phyloP scores from a whole-genome alignment of 2,329 filamentous ascomycete genomes.

The Zasmidium citrigriseum region DNA sequence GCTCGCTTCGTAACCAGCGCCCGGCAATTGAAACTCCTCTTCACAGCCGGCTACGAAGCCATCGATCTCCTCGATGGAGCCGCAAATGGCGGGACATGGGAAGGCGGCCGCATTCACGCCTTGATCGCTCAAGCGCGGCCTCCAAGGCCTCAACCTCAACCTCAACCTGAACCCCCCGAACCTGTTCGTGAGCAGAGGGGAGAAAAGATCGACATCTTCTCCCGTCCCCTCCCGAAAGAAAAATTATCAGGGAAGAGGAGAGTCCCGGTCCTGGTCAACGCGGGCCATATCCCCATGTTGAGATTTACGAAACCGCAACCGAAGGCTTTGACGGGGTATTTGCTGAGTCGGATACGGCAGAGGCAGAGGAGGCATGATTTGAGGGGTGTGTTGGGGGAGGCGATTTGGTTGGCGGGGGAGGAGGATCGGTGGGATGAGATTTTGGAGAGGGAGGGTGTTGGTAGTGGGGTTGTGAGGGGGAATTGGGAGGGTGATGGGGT shows the following conservation, averaged over 20 bases:
- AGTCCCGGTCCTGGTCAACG: constrained; percentile 60
- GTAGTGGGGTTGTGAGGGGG: constrained; percentile 8
- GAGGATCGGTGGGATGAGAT: constrained; percentile 54
- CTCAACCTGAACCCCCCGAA: too few species aligned
- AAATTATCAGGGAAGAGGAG: constrained; percentile 53
- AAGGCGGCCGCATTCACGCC: too few species aligned
- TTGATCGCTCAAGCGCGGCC: too few species aligned
- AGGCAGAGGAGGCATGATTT: constrained; percentile 46
- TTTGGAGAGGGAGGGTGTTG: constrained; percentile 27
- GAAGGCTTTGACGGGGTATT: constrained; percentile 55
- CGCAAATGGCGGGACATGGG: constrained; percentile 26
- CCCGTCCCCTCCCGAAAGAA: constrained; percentile 30
- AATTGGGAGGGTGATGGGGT: constrained; percentile 15
- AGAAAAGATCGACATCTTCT: constrained; percentile 19
- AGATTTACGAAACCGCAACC: constrained; percentile 68
- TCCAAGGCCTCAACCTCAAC: too few species aligned
- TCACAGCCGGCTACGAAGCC: constrained; percentile 67
- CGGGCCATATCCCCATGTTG: constrained; percentile 63
- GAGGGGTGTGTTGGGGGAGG: constrained; percentile 44
- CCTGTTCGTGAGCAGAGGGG: constrained; percentile 2
- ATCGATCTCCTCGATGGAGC: constrained; percentile 47
- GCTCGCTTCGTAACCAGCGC: constrained; percentile 61
- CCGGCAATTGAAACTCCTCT: constrained; percentile 61
- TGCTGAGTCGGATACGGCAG: constrained; percentile 54
- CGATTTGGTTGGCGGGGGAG: constrained; percentile 39